These are phyloP conservation scores for Cladosporium velox DNA, from an alignment of 2,329 filamentous ascomycete genomes.

Conservation along the genomic window DNA sequence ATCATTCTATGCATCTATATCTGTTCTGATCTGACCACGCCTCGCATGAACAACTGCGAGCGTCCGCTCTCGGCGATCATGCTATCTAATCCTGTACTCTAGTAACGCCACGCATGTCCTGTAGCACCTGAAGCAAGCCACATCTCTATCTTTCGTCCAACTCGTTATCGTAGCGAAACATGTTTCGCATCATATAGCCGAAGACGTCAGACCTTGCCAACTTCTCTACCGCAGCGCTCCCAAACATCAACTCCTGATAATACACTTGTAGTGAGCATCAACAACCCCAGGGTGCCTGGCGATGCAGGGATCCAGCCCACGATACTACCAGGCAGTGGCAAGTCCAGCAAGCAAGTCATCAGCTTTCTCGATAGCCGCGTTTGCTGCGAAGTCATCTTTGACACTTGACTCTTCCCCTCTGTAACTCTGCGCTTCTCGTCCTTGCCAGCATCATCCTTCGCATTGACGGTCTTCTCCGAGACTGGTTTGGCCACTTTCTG, in stretches of 20 bases:
- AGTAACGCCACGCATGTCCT: background rate
- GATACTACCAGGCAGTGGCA: constrained; percentile 6
- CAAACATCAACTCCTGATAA: constrained; percentile 8
- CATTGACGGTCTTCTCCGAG: background rate
- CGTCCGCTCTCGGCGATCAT: background rate
- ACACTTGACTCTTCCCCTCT: background rate
- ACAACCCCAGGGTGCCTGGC: background rate
- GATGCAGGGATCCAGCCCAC: constrained; percentile 10
- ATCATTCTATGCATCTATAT: background rate
- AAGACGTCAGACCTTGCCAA: background rate
- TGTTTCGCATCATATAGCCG: background rate
- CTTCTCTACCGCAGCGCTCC: constrained; percentile 14
- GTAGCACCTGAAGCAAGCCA: background rate
- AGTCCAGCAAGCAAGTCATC: constrained; percentile 9
- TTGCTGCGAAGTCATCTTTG: background rate
- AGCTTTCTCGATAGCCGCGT: background rate
- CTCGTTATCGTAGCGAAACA: background rate
- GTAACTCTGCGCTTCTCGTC: background rate
- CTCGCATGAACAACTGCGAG: background rate
- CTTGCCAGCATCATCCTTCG: background rate
- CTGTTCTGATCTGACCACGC: background rate
- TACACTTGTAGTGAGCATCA: constrained; percentile 9
- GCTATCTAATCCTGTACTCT: background rate
- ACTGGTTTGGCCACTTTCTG: background rate
- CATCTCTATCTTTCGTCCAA: background rate